A percentile compares a stretch with the other conserved stretches of the same genome.
These are phyloP conservation scores for Monilinia vaccinii-corymbosi DNA, from an alignment of 2,329 filamentous ascomycete genomes.

Conservation along the genomic window DNA sequence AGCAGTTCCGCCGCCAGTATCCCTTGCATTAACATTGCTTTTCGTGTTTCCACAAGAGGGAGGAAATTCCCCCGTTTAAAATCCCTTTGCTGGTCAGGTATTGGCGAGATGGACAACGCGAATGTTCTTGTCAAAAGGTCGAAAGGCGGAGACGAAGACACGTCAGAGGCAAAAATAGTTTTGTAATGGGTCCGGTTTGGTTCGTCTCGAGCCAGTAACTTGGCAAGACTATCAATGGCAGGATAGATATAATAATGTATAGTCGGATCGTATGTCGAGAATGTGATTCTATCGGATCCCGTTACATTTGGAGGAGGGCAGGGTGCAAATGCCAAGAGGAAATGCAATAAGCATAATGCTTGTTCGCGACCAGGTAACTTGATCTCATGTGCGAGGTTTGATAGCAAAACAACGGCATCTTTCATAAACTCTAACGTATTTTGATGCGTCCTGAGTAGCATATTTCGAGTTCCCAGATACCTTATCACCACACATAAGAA, in stretches of 20 bases:
- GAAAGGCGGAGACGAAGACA: slow-evolving; percentile 52
- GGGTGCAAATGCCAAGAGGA: slow-evolving; percentile 84
- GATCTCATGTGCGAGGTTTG: slow-evolving; percentile 74
- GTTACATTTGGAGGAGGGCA: slow-evolving; percentile 55
- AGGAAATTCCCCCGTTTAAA: slow-evolving; percentile 51
- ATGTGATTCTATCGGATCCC: slow-evolving; percentile 54
- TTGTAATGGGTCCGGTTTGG: slow-evolving; percentile 83
- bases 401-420: slow-evolving; percentile 79
- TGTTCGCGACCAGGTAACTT: slow-evolving; percentile 82
- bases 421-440: slow-evolving; percentile 98
- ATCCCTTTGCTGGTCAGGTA: slow-evolving; percentile 62
- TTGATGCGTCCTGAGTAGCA: slow-evolving; percentile 69
- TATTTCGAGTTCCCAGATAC: slow-evolving; percentile 79
- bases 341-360: slow-evolving; percentile 75
- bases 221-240: slow-evolving; percentile 83
- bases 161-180: slow-evolving; percentile 68
- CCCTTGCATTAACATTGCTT: slow-evolving; percentile 85
- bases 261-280: slow-evolving; percentile 70
- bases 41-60: slow-evolving; percentile 69
- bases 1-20: slow-evolving; percentile 85
- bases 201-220: slow-evolving; percentile 85
- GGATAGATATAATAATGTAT: slow-evolving; percentile 82
- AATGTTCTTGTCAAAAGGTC: slow-evolving; percentile 84
- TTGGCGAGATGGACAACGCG: slow-evolving; percentile 72
- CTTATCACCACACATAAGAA: slow-evolving; percentile 78